These are phyloP conservation scores for Micromonas commoda DNA, from an alignment of 139 green algal species.

Conservation along the genomic window DNA sequence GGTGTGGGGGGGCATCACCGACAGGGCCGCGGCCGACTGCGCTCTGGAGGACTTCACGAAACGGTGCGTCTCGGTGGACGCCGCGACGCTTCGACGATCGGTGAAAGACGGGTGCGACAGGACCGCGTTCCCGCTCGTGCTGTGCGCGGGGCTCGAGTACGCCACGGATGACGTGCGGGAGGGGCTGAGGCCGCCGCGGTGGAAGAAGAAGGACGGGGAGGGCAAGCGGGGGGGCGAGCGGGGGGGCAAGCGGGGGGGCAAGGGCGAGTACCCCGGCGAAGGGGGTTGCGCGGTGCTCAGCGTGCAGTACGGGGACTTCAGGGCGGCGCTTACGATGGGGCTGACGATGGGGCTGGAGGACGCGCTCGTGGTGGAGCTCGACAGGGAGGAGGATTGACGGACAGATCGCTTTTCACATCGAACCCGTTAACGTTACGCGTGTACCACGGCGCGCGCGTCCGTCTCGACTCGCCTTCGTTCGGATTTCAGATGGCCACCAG, in stretches of 20 bases:
- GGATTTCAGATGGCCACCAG: too few relatives aligned
- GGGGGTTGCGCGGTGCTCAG: neutral
- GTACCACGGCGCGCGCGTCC: too few relatives aligned
- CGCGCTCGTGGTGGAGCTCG: neutral
- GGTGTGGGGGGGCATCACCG: neutral
- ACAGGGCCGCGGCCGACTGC: neutral
- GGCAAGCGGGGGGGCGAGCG: neutral
- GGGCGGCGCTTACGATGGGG: neutral
- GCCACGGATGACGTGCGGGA: neutral
- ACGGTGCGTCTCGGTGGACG: too few relatives aligned
- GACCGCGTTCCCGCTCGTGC: neutral
- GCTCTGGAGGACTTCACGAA: neutral
- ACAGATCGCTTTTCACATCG: too few relatives aligned
- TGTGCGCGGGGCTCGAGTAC: neutral
- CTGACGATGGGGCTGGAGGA: neutral
- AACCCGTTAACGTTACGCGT: too few relatives aligned
- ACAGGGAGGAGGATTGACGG: neutral
- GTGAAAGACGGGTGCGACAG: too few relatives aligned
- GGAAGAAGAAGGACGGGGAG: neutral
- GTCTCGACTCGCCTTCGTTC: too few relatives aligned
- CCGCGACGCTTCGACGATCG: too few relatives aligned
- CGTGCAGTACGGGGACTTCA: neutral
- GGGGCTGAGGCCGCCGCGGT: neutral
- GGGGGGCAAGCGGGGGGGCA: too few relatives aligned
- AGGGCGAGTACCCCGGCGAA: neutral